Percentiles rank a stretch among this genome's conserved stretches.
Evolutionary conservation across 495 filamentous ascomycete genomes (phyloP).

Genomic region (Chaetomium fimeti): DNA sequence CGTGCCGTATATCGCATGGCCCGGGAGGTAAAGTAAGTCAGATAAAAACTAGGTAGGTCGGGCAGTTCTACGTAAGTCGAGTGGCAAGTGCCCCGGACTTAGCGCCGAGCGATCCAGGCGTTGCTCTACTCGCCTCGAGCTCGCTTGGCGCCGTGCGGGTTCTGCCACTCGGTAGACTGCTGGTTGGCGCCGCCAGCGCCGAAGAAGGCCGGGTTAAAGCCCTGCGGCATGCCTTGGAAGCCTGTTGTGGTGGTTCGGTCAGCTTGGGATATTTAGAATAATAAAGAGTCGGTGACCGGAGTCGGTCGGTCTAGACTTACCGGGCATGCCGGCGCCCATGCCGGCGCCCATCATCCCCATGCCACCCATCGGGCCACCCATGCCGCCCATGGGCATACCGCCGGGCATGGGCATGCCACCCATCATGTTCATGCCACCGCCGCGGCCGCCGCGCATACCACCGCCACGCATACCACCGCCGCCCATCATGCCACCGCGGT

Average conservation of each 20-base stretch:
- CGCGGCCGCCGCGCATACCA: constrained; percentile 70
- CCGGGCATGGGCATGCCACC: constrained; percentile 37
- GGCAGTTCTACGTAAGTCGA: background rate
- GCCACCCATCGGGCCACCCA: constrained; percentile 31
- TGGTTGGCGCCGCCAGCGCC: constrained; percentile 41
- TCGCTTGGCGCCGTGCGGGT: constrained; percentile 81
- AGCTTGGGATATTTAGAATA: background rate
- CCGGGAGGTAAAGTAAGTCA: background rate
- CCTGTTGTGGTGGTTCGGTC: constrained; percentile 39
- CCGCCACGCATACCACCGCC: constrained; percentile 43
- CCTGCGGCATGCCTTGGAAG: constrained; percentile 66
- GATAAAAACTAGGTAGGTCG: background rate
- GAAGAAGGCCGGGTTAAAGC: constrained; percentile 84
- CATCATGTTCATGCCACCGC: constrained; percentile 49
- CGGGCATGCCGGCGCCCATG: constrained; percentile 59
- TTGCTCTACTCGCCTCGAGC: constrained; percentile 51
- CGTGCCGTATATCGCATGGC: background rate
- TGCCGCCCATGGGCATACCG: constrained; percentile 43
- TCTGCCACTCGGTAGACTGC: constrained; percentile 55
- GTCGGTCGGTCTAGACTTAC: constrained; percentile 32
- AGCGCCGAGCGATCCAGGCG: background rate
- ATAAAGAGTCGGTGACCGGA: background rate
- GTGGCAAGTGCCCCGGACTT: background rate
- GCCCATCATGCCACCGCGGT: constrained; percentile 66
- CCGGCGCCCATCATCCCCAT: constrained; percentile 53